Evolutionary conservation across 192 early-diverging fungal genomes (phyloP).

Genomic region (Coemansia pectinata): DNA sequence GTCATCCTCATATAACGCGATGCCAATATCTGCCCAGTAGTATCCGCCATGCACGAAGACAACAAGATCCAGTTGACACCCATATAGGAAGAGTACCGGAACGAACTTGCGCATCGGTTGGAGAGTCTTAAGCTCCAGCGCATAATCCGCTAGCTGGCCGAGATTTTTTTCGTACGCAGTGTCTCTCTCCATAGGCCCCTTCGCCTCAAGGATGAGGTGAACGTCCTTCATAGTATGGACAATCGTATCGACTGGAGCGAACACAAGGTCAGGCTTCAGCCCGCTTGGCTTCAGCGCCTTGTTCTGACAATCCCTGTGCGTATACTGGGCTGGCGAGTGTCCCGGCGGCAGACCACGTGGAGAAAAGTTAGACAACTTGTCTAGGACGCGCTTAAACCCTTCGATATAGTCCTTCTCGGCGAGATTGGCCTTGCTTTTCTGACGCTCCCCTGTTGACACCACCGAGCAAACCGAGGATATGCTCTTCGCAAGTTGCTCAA

Average conservation of each 20-base stretch:
- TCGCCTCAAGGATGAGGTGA: neutral
- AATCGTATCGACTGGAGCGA: neutral
- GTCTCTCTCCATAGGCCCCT: neutral
- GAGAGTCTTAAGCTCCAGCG: neutral
- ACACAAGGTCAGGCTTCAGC: neutral
- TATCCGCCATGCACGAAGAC: slow-evolving; percentile 15
- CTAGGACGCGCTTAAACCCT: neutral
- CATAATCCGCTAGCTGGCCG: slow-evolving; percentile 39
- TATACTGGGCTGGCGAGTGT: neutral
- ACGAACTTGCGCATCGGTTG: slow-evolving; percentile 27
- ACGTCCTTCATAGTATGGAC: neutral
- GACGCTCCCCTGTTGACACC: neutral
- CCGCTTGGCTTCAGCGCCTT: neutral
- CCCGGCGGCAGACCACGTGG: neutral
- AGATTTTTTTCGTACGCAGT: neutral
- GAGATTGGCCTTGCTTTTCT: neutral
- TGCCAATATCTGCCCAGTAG: slow-evolving; percentile 2
- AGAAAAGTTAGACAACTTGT: neutral
- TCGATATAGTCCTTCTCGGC: neutral
- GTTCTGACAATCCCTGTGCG: neutral
- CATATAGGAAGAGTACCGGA: slow-evolving; percentile 16
- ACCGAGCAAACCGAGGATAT: neutral
- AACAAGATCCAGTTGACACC: slow-evolving; percentile 8
- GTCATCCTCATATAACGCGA: neutral
- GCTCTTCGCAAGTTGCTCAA: neutral